Percentiles rank a stretch among this genome's conserved stretches.
phyloP scores from a whole-genome alignment of 1,284 basidiomycete species.

The Rhodotorula sp. region DNA sequence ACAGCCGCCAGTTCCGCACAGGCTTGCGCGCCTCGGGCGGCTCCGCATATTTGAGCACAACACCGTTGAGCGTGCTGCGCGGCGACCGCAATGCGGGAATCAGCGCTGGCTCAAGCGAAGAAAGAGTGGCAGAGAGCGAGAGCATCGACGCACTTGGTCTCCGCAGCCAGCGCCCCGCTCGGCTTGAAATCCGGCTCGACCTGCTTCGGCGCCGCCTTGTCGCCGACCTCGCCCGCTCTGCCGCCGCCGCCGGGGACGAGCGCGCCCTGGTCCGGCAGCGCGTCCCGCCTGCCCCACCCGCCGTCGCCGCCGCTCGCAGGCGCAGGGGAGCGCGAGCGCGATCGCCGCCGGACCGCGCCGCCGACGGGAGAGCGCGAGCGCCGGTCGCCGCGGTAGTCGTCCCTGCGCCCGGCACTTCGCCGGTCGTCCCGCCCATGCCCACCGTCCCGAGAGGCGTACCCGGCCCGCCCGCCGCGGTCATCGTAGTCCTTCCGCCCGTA shows the following conservation, averaged over 20 bases:
- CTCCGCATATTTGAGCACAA: slow-evolving; percentile 96
- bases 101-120: slow-evolving; percentile 65
- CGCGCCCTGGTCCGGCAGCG: slow-evolving; percentile 22
- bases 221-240: slow-evolving; percentile 4
- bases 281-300: slow-evolving; percentile 21
- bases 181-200: slow-evolving; percentile 77
- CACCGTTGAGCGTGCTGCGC: slow-evolving; percentile 56
- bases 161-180: slow-evolving; percentile 90
- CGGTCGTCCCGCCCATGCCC: neutral
- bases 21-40: slow-evolving; percentile 97
- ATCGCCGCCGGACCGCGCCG: neutral
- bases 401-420: neutral
- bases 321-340: neutral
- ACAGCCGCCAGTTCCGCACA: slow-evolving; percentile 83
- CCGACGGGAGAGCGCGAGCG: neutral
- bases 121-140: neutral
- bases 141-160: slow-evolving; percentile 65
- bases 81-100: slow-evolving; percentile 54
- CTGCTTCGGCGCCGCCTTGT: slow-evolving; percentile 4
- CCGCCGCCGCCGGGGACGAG: slow-evolving; percentile 11
- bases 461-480: neutral
- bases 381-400: neutral
- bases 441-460: neutral
- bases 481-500: neutral
- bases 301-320: slow-evolving; percentile 21